phyloP scores from a whole-genome alignment of 2,329 filamentous ascomycete genomes.

The Phymatotrichopsis omnivora region DNA sequence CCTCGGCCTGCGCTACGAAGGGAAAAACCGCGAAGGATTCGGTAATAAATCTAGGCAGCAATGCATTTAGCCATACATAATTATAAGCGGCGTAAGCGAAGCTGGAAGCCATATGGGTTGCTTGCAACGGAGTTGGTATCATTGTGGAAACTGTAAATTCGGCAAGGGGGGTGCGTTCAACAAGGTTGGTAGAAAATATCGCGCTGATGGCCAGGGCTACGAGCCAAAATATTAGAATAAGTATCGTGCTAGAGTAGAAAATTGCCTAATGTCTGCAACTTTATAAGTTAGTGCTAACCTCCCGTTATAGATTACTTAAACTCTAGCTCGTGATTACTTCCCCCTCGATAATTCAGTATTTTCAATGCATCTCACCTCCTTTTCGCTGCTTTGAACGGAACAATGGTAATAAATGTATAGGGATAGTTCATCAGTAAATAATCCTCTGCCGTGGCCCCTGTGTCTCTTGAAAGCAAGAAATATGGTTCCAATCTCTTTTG shows the following conservation, averaged over 20 bases:
- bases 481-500: conserved; percentile 27
- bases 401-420: conserved; percentile 1
- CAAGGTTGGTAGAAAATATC: neutral
- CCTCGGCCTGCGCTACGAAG: neutral
- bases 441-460: conserved; percentile 9
- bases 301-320: neutral
- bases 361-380: conserved; percentile 3
- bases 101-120: neutral
- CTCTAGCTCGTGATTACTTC: too few species aligned
- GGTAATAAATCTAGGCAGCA: conserved; percentile 3
- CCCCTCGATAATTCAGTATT: neutral
- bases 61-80: conserved; percentile 4
- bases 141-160: neutral
- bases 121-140: neutral
- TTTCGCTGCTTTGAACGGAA: conserved; percentile 11
- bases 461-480: conserved; percentile 13
- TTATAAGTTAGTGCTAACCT: neutral
- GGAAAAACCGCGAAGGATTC: conserved; percentile 5
- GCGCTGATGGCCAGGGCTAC: neutral
- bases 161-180: neutral
- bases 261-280: conserved; percentile 5
- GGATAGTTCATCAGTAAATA: conserved; percentile 16
- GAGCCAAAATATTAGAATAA: conserved; percentile 6
- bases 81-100: conserved; percentile 5
- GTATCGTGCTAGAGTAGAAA: conserved; percentile 1